Percentiles rank a stretch among this genome's conserved stretches.
These are phyloP conservation scores for Leptographium galeiforme DNA, from an alignment of 2,329 filamentous ascomycete species.

Conservation along the genomic window DNA sequence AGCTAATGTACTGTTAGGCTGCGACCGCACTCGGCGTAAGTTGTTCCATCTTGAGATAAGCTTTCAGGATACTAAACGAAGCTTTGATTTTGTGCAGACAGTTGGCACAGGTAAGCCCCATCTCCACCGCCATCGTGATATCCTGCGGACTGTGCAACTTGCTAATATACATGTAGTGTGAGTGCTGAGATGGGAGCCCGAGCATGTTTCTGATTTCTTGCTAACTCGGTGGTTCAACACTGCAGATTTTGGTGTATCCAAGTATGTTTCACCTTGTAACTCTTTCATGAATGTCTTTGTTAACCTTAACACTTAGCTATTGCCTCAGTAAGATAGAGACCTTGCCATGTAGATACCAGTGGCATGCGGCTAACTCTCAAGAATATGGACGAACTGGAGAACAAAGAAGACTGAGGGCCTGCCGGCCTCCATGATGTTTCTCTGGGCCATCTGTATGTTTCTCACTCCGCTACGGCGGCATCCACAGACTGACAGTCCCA, in stretches of 20 bases:
- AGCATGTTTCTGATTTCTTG: no score
- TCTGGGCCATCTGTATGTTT: slow-evolving; percentile 43
- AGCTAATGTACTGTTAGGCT: slow-evolving; percentile 14
- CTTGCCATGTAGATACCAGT: no score
- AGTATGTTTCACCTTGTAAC: slow-evolving; percentile 10
- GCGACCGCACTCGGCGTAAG: slow-evolving; percentile 27
- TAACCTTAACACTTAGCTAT: slow-evolving; percentile 7
- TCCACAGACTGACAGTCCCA: slow-evolving; percentile 4
- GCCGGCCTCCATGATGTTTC: slow-evolving; percentile 45
- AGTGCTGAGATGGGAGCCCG: background rate
- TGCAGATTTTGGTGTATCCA: slow-evolving; percentile 26
- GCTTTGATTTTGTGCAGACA: slow-evolving; percentile 10
- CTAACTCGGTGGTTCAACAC: no score
- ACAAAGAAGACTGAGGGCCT: slow-evolving; percentile 48
- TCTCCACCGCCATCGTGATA: no score
- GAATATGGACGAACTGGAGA: slow-evolving; percentile 49
- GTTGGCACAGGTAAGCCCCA: slow-evolving; percentile 17
- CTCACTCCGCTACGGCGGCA: background rate
- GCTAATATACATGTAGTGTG: background rate
- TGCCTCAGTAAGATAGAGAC: background rate
- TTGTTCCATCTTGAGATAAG: slow-evolving; percentile 1
- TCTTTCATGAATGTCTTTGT: slow-evolving; percentile 9
- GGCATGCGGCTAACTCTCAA: background rate
- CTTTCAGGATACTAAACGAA: no score
- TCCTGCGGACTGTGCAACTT: background rate